Conservation (phyloP, 805 yeast species). For the Myxozyma vanderwaltii region DNA sequence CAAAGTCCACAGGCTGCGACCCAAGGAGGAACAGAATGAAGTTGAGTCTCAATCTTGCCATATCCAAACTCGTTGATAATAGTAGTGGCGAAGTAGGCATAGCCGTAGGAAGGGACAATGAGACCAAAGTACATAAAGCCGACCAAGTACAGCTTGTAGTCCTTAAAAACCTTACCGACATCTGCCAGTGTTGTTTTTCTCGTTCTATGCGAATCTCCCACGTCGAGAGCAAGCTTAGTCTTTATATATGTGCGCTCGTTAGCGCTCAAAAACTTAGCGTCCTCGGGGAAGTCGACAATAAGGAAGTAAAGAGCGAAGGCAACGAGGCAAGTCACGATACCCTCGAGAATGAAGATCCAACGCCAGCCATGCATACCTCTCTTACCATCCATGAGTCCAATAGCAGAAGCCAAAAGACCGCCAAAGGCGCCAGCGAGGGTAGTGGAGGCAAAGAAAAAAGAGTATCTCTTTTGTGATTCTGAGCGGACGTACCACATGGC, state of each 20-base stretch:
- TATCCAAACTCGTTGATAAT: constrained; percentile 64
- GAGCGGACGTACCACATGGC: constrained; percentile 63
- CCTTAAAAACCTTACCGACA: constrained; percentile 56
- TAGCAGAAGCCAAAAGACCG: constrained; percentile 69
- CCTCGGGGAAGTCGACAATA: constrained; percentile 74
- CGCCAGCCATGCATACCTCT: constrained; percentile 54
- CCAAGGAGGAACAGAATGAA: constrained; percentile 87
- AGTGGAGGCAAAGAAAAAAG: constrained; percentile 69
- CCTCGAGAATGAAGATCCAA: constrained; percentile 60
- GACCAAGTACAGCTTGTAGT: constrained; percentile 58
- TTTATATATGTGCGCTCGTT: constrained; percentile 59
- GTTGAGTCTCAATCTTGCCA: constrained; percentile 72
- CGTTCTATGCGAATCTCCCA: constrained; percentile 53
- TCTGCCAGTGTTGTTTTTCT: constrained; percentile 51
- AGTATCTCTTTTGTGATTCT: constrained; percentile 70
- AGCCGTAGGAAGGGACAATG: constrained; percentile 73
- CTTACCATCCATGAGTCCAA: constrained; percentile 55
- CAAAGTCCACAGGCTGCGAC: constrained; percentile 69
- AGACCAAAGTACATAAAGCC: constrained; percentile 66
- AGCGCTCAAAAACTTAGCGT: constrained; percentile 54
- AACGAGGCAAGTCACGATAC: constrained; percentile 43
- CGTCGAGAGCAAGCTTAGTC: constrained; percentile 59
- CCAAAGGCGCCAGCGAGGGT: constrained; percentile 79
- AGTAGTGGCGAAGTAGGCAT: constrained; percentile 71
- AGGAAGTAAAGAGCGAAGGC: constrained; percentile 49